These are phyloP conservation scores for Calonectria ilicicola DNA, from an alignment of 2,329 filamentous ascomycete species.

Conservation along the genomic window DNA sequence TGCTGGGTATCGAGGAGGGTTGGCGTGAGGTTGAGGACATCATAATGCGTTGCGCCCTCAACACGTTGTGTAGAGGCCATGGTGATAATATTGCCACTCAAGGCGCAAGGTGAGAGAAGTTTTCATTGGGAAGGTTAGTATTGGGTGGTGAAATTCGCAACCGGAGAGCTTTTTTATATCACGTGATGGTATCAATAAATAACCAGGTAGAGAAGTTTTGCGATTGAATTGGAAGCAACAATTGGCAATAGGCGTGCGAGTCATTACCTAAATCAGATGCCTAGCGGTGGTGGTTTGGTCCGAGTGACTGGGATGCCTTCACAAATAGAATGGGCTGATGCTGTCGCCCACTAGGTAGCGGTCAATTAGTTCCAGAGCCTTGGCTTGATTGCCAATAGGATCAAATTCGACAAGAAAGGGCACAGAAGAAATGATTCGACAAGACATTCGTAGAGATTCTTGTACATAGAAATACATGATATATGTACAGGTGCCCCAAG, in stretches of 20 bases:
- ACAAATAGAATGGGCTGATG: background rate
- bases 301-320: background rate
- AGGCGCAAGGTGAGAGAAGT: background rate
- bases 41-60: conserved; percentile 64
- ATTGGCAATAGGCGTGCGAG: background rate
- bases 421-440: conserved; percentile 12
- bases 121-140: background rate
- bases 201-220: background rate
- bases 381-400: too few species aligned
- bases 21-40: conserved; percentile 68
- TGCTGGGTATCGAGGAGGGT: conserved; percentile 57
- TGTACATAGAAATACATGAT: conserved; percentile 49
- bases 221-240: background rate
- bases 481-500: conserved; percentile 45
- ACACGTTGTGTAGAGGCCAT: conserved; percentile 25
- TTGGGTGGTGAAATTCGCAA: conserved; percentile 19
- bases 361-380: background rate
- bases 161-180: conserved; percentile 27
- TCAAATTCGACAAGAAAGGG: background rate
- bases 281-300: background rate
- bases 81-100: background rate
- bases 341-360: background rate
- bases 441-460: conserved; percentile 34
- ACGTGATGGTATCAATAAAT: conserved; percentile 33
- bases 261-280: background rate